Evolutionary conservation across 2,329 filamentous ascomycete genomes (phyloP), one percentile per base, ranked within the genome.

Genomic region (Ophiostoma angusticollis): DNA sequence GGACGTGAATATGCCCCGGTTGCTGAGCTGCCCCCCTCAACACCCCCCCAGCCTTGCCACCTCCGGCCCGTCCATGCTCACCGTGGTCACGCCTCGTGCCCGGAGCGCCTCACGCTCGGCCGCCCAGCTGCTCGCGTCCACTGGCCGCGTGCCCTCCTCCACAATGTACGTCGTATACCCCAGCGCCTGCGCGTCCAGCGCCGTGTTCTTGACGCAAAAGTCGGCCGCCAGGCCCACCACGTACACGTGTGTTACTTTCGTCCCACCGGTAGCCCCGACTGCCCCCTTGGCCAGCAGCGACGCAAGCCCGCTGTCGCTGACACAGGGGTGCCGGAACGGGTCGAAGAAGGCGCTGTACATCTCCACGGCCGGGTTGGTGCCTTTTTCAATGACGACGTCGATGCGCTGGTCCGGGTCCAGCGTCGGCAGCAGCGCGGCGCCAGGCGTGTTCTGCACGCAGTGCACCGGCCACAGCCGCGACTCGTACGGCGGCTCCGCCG

Each of bases 341-440:
- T 87, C 83, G 44, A 80, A 79, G 52, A 98, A 96, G 1, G 80
- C 86, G 45, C 81, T 89, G 61, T 95, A 96, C 82, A 95, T 94
- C 60, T 98, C 91, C 2, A 94, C 72, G 31, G 71, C 64, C 31
- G 66, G 56, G 54, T 85, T 70, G 53, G 67, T 71, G 9, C 91
- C 91, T 63, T 98, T 98, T 49, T 82, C 71, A 12, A 95, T 61
- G 21, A 85, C 63, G 25, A 59, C 50, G 49, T 89, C 70, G n/a
- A 93, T 49, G 13, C 64, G 67, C 6, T 13, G 13, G 7, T 53
- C 50, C 31, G 67, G 54, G 39, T 84, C 64, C 1, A 96, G 67
- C 54, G 86, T 85, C 0, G 78, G 70, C 6, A 91, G 67, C 17
- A 96, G 65, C 35, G 75, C 70, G 0, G 83, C 78, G 9, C 91